Evolutionary conservation across 768 basidiomycete species (phyloP).

Genomic region (Porpolomopsis calyptriformis): DNA sequence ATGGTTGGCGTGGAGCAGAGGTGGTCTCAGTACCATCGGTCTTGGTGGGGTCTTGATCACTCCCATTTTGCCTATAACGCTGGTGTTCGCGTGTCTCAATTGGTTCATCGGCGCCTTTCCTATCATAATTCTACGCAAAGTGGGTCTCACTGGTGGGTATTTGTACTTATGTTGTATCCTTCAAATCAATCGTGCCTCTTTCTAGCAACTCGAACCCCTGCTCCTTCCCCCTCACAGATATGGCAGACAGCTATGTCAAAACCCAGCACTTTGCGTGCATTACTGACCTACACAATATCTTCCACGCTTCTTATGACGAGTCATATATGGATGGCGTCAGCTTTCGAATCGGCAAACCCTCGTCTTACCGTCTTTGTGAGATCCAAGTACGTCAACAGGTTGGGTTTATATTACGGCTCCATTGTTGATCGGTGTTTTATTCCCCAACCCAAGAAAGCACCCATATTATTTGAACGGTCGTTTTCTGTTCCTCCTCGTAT

Average conservation of each 20-base stretch:
- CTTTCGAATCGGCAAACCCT: slow-evolving; percentile 32
- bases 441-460: slow-evolving; percentile 42
- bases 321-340: slow-evolving; percentile 30
- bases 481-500: slow-evolving; percentile 46
- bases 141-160: slow-evolving; percentile 46
- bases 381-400: slow-evolving; percentile 39
- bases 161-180: not conserved
- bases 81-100: slow-evolving; percentile 28
- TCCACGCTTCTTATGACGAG: slow-evolving; percentile 32
- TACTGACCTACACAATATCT: slow-evolving; percentile 37
- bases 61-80: slow-evolving; percentile 33
- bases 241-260: slow-evolving; percentile 38
- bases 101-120: slow-evolving; percentile 52
- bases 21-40: slow-evolving; percentile 24
- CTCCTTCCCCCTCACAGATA: slow-evolving; percentile 42
- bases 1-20: slow-evolving; percentile 36
- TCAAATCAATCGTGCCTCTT: not conserved
- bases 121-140: slow-evolving; percentile 45
- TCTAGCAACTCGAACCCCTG: slow-evolving; percentile 24
- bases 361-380: slow-evolving; percentile 50
- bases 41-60: slow-evolving; percentile 22
- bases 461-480: slow-evolving; percentile 65
- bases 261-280: slow-evolving; percentile 33
- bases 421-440: not conserved
- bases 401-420: not conserved